Base-by-base conservation (phyloP, 192 early-diverging fungal genomes). In the Endogone sp. region DNA sequence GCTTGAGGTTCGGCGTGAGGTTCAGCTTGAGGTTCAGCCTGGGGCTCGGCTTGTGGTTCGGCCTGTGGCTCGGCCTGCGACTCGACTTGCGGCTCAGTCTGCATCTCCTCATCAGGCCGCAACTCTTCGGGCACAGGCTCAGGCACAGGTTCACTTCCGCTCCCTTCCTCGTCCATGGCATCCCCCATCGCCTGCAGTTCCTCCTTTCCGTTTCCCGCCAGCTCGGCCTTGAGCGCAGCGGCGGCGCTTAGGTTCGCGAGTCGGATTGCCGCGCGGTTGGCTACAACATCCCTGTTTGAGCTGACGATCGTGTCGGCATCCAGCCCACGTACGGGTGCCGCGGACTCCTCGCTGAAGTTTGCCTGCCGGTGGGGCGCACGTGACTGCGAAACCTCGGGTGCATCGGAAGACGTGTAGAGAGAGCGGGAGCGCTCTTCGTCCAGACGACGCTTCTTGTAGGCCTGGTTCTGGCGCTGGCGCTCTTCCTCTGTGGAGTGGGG, bases 151-250 rank as follows among this genome's bases (percentile, higher is more conserved):
- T n/a, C n/a, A n/a, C n/a, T n/a, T n/a, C n/a, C n/a, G n/a, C n/a
- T n/a, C n/a, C n/a, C n/a, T n/a, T n/a, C n/a, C n/a, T n/a, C n/a
- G n/a, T n/a, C n/a, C n/a, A n/a, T n/a, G n/a, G n/a, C n/a, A n/a
- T n/a, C n/a, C n/a, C n/a, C n/a, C n/a, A n/a, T n/a, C n/a, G n/a
- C n/a, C n/a, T n/a, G n/a, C n/a, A n/a, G n/a, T n/a, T n/a, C n/a
- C n/a, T n/a, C n/a, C n/a, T n/a, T n/a, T n/a, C n/a, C n/a, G n/a
- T n/a, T n/a, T n/a, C 69, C 79, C 20, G 72, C 76, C 27, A 93
- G 67, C 44, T 82, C 75, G 11, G 90, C 86, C 61, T 86, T 91
- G 68, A 95, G 81, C 11, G 82, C 79, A 44, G 91, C 92, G 3
- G 85, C 81, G 3, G 85, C 84, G 67, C 85, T 83, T 62, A 85